Evolutionary conservation across 495 filamentous ascomycete species (phyloP).

Genomic region (Aspergillus sparsus): DNA sequence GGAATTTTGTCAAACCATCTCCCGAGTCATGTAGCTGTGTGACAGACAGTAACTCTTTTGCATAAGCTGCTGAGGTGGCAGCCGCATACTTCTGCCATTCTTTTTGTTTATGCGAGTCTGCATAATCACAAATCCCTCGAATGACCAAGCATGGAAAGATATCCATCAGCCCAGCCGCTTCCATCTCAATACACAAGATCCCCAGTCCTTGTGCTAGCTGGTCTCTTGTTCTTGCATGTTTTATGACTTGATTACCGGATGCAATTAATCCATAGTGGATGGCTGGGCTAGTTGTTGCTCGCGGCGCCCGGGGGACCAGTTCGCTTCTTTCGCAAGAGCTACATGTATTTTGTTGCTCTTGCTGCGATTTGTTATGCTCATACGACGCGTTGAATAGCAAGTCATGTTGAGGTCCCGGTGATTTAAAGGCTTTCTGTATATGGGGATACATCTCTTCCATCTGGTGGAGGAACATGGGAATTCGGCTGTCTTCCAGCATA

Average conservation of each 20-base stretch:
- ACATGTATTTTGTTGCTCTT: slow-evolving; percentile 19
- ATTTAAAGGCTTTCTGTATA: neutral
- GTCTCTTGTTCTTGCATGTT: slow-evolving; percentile 18
- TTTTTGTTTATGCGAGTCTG: slow-evolving; percentile 41
- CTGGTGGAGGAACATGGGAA: slow-evolving; percentile 25
- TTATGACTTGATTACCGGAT: slow-evolving; percentile 27
- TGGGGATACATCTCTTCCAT: slow-evolving; percentile 25
- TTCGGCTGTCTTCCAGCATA: slow-evolving; percentile 5
- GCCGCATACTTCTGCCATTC: slow-evolving; percentile 34
- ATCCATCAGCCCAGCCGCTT: slow-evolving; percentile 45
- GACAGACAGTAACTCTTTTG: slow-evolving; percentile 22
- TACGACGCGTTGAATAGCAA: too few species aligned
- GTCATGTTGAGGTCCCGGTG: too few species aligned
- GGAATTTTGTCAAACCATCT: too few species aligned
- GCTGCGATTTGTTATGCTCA: too few species aligned
- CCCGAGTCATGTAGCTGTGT: neutral
- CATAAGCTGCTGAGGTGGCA: slow-evolving; percentile 34
- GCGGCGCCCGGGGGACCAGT: slow-evolving; percentile 11
- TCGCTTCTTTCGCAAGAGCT: slow-evolving; percentile 21
- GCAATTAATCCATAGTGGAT: slow-evolving; percentile 28
- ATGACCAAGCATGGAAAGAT: slow-evolving; percentile 34
- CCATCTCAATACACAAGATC: slow-evolving; percentile 52
- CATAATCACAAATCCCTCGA: slow-evolving; percentile 39
- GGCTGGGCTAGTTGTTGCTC: slow-evolving; percentile 9
- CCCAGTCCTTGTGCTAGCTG: slow-evolving; percentile 21